phyloP scores from a whole-genome alignment of 805 yeast species.

The Kazachstania africana region DNA sequence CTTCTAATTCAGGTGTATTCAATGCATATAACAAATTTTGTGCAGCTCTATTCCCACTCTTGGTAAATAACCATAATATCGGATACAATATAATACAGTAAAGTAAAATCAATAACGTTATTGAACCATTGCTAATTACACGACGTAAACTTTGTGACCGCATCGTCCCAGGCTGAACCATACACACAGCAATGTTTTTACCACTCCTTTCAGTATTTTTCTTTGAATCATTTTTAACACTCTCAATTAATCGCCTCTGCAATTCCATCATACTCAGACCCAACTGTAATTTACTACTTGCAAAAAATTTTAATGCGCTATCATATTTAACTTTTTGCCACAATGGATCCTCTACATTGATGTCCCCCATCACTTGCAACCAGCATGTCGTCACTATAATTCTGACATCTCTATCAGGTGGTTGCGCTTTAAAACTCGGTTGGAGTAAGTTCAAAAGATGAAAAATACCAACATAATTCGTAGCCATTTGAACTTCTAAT shows the following conservation, averaged over 20 bases:
- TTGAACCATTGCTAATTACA: slow-evolving; percentile 61
- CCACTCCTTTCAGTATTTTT: slow-evolving; percentile 25
- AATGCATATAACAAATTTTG: slow-evolving; percentile 64
- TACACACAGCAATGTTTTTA: slow-evolving; percentile 53
- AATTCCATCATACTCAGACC: slow-evolving; percentile 67
- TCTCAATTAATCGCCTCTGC: slow-evolving; percentile 50
- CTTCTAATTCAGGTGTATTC: slow-evolving; percentile 58
- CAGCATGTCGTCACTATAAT: slow-evolving; percentile 70
- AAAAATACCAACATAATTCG: slow-evolving; percentile 70
- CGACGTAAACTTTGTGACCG: slow-evolving; percentile 80
- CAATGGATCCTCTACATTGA: slow-evolving; percentile 52
- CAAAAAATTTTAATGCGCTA: slow-evolving; percentile 67
- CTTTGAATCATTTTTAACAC: slow-evolving; percentile 38
- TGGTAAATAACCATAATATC: slow-evolving; percentile 68
- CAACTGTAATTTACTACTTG: slow-evolving; percentile 69
- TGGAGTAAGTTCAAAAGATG: slow-evolving; percentile 68
- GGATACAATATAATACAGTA: slow-evolving; percentile 55
- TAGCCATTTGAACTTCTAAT: slow-evolving; percentile 71
- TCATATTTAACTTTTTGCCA: slow-evolving; percentile 47
- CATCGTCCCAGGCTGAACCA: slow-evolving; percentile 89
- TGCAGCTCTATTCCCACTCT: slow-evolving; percentile 66
- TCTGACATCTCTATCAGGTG: slow-evolving; percentile 89
- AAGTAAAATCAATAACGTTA: slow-evolving; percentile 52
- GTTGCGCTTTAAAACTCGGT: slow-evolving; percentile 82
- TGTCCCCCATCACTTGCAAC: slow-evolving; percentile 59